A percentile compares a stretch with the other conserved stretches of the same genome.
Evolutionary conservation across 805 yeast genomes (phyloP).

Genomic region (Groenewaldozyma tartarivorans): DNA sequence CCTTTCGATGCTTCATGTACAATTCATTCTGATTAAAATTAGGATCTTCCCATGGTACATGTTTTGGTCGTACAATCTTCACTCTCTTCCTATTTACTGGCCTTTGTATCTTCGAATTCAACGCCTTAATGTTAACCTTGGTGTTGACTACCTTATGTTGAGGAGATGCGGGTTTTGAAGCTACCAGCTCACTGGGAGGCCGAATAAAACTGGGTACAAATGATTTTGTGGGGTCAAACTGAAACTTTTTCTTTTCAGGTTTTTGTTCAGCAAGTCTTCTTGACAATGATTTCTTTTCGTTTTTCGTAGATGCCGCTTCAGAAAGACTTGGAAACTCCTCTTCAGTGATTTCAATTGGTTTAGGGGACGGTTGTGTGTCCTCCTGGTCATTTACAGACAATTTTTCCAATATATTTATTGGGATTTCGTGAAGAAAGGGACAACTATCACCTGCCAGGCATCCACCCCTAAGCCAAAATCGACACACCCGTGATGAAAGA

Average conservation of each 20-base stretch:
- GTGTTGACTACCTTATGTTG: background rate
- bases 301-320: conserved; percentile 1
- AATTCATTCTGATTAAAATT: conserved; percentile 17
- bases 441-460: conserved; percentile 37
- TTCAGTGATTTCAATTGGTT: conserved; percentile 13
- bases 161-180: background rate
- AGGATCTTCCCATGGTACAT: conserved; percentile 23
- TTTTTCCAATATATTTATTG: conserved; percentile 17
- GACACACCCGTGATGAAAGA: conserved; percentile 32
- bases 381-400: background rate
- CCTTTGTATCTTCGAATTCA: conserved; percentile 3
- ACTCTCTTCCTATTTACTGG: conserved; percentile 6
- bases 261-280: conserved; percentile 1
- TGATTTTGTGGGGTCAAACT: conserved; percentile 8
- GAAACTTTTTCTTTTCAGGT: conserved; percentile 1
- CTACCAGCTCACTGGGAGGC: background rate
- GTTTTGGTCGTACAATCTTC: conserved; percentile 3
- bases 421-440: conserved; percentile 32
- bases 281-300: background rate
- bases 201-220: conserved; percentile 6
- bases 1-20: conserved; percentile 21
- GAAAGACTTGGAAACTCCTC: conserved; percentile 21
- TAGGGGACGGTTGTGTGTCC: conserved; percentile 5
- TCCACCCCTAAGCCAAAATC: conserved; percentile 38
- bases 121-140: background rate